These are phyloP conservation scores for Starmerella scarabaei DNA, from an alignment of 805 yeast species.

Conservation along the genomic window DNA sequence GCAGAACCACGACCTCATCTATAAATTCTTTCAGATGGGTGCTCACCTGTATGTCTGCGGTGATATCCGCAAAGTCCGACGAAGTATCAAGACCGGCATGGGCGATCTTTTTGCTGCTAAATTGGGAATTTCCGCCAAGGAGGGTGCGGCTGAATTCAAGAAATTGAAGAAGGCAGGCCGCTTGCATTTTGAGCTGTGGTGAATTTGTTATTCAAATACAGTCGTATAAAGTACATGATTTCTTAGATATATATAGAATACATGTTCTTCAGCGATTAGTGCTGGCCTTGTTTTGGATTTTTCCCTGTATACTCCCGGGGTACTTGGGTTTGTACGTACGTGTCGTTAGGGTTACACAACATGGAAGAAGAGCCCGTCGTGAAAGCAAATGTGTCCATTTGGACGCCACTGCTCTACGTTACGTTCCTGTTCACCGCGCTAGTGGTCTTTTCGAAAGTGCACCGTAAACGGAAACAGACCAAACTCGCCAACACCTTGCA, in stretches of 20 bases:
- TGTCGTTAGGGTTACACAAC: too few species aligned
- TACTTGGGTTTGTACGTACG: too few species aligned
- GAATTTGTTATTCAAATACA: constrained; percentile 35
- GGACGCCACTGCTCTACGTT: constrained; percentile 44
- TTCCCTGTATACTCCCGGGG: too few species aligned
- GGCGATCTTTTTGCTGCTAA: constrained; percentile 9
- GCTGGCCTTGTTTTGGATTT: too few species aligned
- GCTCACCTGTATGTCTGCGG: constrained; percentile 20
- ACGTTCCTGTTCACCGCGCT: constrained; percentile 54
- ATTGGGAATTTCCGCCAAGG: constrained; percentile 5
- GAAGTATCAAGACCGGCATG: constrained; percentile 10
- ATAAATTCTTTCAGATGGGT: constrained; percentile 10
- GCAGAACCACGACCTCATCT: constrained; percentile 9
- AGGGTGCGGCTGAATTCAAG: constrained; percentile 13
- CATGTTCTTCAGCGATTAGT: too few species aligned
- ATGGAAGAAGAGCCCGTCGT: too few species aligned
- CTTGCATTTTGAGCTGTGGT: constrained; percentile 37
- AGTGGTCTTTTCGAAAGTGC: constrained; percentile 52
- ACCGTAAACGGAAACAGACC: constrained; percentile 44
- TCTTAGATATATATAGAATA: constrained; percentile 1
- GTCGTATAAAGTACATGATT: neutral
- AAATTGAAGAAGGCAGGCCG: constrained; percentile 20
- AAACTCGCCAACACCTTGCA: constrained; percentile 52
- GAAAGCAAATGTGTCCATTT: constrained; percentile 14
- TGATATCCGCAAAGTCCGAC: constrained; percentile 14